Conservation (phyloP, 1,139 yeast species). For the Torulaspora globosa region DNA sequence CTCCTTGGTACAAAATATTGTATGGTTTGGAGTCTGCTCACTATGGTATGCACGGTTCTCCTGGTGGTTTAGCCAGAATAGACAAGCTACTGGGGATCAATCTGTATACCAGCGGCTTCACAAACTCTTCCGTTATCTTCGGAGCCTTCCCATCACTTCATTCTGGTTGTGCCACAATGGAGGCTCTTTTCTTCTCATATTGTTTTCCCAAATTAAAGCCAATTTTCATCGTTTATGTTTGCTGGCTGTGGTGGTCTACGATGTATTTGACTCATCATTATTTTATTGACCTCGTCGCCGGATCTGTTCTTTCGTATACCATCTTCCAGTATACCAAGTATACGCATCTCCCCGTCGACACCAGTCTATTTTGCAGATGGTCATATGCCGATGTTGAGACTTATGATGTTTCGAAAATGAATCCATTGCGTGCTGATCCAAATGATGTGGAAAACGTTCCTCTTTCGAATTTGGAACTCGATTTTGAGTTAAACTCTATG, state of each 20-base stretch:
- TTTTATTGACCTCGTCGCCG: conserved; percentile 87
- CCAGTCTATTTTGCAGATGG: conserved; percentile 75
- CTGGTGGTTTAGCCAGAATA: conserved; percentile 93
- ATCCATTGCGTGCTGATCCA: conserved; percentile 37
- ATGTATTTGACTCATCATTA: conserved; percentile 97
- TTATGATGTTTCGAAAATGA: conserved; percentile 34
- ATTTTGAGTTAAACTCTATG: conserved; percentile 24
- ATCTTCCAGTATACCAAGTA: conserved; percentile 73
- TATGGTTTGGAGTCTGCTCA: conserved; percentile 89
- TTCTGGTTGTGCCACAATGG: conserved; percentile 91
- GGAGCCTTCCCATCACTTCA: conserved; percentile 98
- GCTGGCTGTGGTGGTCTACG: conserved; percentile 98
- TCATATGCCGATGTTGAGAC: conserved; percentile 50
- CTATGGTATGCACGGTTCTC: conserved; percentile 88
- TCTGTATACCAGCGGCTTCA: conserved; percentile 80
- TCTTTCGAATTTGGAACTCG: conserved; percentile 23
- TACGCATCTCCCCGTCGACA: conserved; percentile 66
- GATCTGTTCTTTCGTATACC: conserved; percentile 69
- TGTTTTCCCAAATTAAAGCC: conserved; percentile 67
- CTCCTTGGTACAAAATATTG: conserved; percentile 93
- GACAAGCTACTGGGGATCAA: conserved; percentile 77
- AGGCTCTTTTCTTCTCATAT: conserved; percentile 78
- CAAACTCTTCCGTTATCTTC: conserved; percentile 86
- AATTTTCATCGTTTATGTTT: conserved; percentile 67
- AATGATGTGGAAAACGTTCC: conserved; percentile 35